Percentiles rank a stretch among this genome's conserved stretches.
Evolutionary conservation across 345 rosid species (phyloP).

Genomic region (Populus deltoides): DNA sequence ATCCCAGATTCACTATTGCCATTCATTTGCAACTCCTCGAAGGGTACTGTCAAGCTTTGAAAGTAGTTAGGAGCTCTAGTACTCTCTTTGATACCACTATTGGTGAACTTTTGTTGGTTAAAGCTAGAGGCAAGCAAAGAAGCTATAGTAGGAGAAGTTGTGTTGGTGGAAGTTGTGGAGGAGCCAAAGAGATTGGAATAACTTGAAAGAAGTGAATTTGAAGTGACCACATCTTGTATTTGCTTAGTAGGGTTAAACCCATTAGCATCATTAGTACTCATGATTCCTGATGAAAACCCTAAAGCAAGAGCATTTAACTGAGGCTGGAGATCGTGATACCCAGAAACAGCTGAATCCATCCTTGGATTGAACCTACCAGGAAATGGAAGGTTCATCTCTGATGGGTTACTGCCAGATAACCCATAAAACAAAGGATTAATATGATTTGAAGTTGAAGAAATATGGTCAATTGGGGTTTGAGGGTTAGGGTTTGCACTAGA

Average conservation of each 20-base stretch:
- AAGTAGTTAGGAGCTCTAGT: constrained; percentile 36
- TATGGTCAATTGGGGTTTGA: constrained; percentile 31
- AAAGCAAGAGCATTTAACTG: constrained; percentile 51
- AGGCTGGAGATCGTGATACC: constrained; percentile 50
- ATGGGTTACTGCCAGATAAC: constrained; percentile 37
- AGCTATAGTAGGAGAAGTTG: constrained; percentile 41
- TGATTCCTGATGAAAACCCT: constrained; percentile 56
- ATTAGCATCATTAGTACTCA: constrained; percentile 26
- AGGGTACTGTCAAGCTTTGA: constrained; percentile 34
- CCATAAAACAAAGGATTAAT: constrained; percentile 62
- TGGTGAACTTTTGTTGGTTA: constrained; percentile 46
- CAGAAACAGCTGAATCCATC: constrained; percentile 35
- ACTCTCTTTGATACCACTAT: constrained; percentile 29
- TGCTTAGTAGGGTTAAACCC: constrained; percentile 30
- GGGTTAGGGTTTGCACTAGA: constrained; percentile 26
- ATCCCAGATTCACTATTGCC: constrained; percentile 32
- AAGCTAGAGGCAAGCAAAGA: constrained; percentile 52
- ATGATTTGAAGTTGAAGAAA: constrained; percentile 44
- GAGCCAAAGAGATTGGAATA: constrained; percentile 37
- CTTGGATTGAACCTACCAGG: constrained; percentile 45
- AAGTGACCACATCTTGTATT: constrained; percentile 36
- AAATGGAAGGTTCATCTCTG: constrained; percentile 45
- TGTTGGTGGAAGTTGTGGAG: constrained; percentile 20
- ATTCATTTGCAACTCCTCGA: constrained; percentile 51
- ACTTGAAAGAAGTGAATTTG: constrained; percentile 51